Base-by-base conservation (phyloP, 2,329 filamentous ascomycete genomes). In the Exophiala spinifera region DNA sequence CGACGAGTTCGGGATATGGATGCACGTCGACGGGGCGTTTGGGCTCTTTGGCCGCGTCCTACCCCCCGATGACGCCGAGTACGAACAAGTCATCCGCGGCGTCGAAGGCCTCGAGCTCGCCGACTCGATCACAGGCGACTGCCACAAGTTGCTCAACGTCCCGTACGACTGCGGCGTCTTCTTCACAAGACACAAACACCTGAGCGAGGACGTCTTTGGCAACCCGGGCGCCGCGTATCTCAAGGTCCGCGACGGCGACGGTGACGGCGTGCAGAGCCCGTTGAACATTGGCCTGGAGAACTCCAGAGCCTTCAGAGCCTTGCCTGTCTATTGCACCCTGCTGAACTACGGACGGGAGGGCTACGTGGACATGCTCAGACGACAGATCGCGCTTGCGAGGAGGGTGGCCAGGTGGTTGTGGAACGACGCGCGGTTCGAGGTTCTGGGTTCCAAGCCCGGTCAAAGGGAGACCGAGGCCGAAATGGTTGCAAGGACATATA, bases 141-240 rank as follows among this genome's bases (percentile, higher is more conserved):
- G 82, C 0, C 92, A 97, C 70, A 96, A 96, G 67, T 74, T 96
- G n/a, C 79, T 97, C 57, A 96, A 96, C 63, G 90, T 96, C 43
- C 91, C 92, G 0, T 96, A 96, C 65, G 92, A 96, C 70, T 91
- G 87, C 64, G 92, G 91, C 40, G 87, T 96, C 71, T 95, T 96
- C 77, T 82, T 95, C 63, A 89, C 85, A 48, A 82, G 84, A 15
- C 81, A 87, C 58, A 72, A 80, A 6, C 1, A 7, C 17, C 74
- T 82, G 11, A 79, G 86, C 1, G 75, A 78, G 25, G 72, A 79
- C 3, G 85, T 91, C 8, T 95, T 92, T 71, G 79, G 82, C 56
- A 96, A 96, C 70, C 83, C 89, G 28, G 91, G 91, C 67, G 91
- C 92, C 2, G 88, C 86, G 1, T 96, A 96, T 66, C 51, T 65